Evolutionary conservation across 768 basidiomycete species (phyloP), one percentile per base, ranked within the genome.

Genomic region (Cubamyces sp.): DNA sequence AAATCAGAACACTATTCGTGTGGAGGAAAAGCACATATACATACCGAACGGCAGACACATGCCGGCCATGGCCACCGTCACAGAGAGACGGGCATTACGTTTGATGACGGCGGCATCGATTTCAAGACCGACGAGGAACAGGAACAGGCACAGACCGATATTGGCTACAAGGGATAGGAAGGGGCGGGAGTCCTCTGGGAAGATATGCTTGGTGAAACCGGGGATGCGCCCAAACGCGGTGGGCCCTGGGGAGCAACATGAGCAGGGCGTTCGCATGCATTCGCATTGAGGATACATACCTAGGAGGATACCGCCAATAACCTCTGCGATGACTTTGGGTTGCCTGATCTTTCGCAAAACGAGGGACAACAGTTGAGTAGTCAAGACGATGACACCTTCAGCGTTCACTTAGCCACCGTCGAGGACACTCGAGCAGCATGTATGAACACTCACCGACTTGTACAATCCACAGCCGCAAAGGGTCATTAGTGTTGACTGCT

Each of bases 61-160:
- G 2, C 96, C 96, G 0, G 88, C 90, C 1, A 91, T 66, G 0
- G 93, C 88, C 55, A 98, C 87, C 2, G 85, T 81, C 3, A 75
- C 74, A 0, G 89, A 91, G 11, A 87, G 77, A 9, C 85, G 81
- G 0, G 83, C 87, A 79, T 92, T 91, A 41, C 90, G 87, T 68
- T 82, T 87, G 74, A 98, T 88, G 61, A 98, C 79, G 5, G 78
- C 75, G 0, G 81, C 76, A 60, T 98, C 97, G 60, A 97, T 95
- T 78, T 94, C 92, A 37, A 96, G 86, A 3, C 96, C 96, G 42
- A 98, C 90, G 62, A 98, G 83, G 77, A 97, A 98, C 15, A 98
- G 83, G 76, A 94, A 95, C 46, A 94, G 83, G 65, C 88, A 88
- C 5, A 93, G 82, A 6, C 92, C 96, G 64, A 98, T 92, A 67